Evolutionary conservation across 2,329 filamentous ascomycete genomes (phyloP), one percentile per base, ranked within the genome.

Genomic region (Emergomyces africanus): DNA sequence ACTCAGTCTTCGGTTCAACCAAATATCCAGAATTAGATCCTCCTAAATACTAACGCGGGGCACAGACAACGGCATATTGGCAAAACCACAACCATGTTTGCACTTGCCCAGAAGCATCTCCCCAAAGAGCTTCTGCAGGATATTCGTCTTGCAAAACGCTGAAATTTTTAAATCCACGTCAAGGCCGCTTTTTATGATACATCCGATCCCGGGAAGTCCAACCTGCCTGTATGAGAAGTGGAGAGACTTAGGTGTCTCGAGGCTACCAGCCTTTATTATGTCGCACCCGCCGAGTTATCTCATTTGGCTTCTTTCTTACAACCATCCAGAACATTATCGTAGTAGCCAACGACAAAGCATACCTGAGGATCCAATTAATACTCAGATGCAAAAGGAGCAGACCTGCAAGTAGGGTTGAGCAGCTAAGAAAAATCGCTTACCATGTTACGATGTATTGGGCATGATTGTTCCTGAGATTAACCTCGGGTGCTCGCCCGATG

Each of bases 381-480:
- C 54, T 35, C 20, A 57, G 41, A 60, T 23, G 41, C 39, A 39
- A 14, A 51, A 14, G 46, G 30, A 58, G 41, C 48, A 10, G 8
- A 8, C 1, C 8, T 5, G 35, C n/a, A 57, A 8, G 18, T 18
- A 54, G 14, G 44, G 23, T 48, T 48, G 44, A 15, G 39, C 58
- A 33, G 28, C 48, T 42, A 39, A 23, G 20, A 57, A 15, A 42
- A 39, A 44, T 42, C 37, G 75, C 85, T 69, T 83, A 97, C 94
- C 94, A 99, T 65, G 94, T 99, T 73, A 96, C 94, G 66, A 99
- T 99, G 74, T 99, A 99, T 78, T 97, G 94, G 64, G 89, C 85
- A 74, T 99, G 94, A 75, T 95, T 97, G 72, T 99, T 99, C 71
- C 90, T 83, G 69, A 99, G 77, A 71, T 95, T 95, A 61, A 99